Base-by-base conservation (phyloP, 106 monocot genomes). In the Phalaenopsis equestris region DNA sequence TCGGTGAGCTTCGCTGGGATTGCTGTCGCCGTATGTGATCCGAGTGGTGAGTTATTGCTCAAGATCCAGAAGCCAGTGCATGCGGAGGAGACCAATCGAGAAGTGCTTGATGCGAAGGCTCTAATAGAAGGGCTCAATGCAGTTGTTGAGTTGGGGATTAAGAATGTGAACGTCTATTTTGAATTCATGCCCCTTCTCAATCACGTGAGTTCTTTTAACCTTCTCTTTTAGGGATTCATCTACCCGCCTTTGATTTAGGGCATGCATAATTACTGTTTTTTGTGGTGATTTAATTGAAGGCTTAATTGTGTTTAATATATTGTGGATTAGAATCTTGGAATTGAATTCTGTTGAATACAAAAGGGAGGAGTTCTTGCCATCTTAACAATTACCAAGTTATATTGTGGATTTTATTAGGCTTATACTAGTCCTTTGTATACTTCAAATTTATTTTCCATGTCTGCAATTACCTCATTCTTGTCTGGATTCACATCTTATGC, bases 41-140 rank as follows among this genome's bases (percentile, higher is more conserved):
- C 88, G 39, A 49, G 7, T 8, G 91, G 87, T 10, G 81, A 82
- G 6, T 19, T 90, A 49, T 37, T 94, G 14, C 83, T 96, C 18
- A 86, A 86, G 84, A 84, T 96, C 36, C 90, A 92, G 87, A 96
- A 93, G 85, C 87, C 93, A 0, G 36, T 86, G 43, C 2, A 23
- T 5, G 83, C 21, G 19, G 73, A 30, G 1, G 82, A 49, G 9
- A 36, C 56, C 37, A 57, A 79, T 15, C 84, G 78, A 19, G 80
- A 92, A 82, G 58, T 79, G 2, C 18, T 94, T 49, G 91, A 97
- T 75, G 75, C 81, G 5, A 90, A 75, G 73, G 94, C 96, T 4
- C 47, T 97, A 76, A 80, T 94, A 3, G 94, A 97, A 77, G 92
- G 88, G 30, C 80, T 97, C 24, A 89, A 83, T 74, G 90, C 90